Percentiles rank a stretch among this genome's conserved stretches.
Evolutionary conservation across 2,329 filamentous ascomycete genomes (phyloP).

Genomic region (Pyricularia grisea): DNA sequence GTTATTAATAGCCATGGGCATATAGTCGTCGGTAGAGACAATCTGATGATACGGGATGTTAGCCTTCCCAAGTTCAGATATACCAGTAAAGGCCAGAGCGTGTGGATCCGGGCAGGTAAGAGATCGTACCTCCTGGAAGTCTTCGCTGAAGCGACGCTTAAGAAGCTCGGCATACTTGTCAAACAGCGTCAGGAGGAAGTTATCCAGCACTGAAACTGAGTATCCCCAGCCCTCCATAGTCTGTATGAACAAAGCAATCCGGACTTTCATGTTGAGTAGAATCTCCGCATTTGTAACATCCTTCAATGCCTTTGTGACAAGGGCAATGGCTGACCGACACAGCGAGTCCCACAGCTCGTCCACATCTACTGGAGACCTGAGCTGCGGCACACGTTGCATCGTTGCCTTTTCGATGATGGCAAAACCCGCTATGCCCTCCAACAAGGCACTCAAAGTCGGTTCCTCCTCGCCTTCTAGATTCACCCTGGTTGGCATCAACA

Average conservation of each 20-base stretch:
- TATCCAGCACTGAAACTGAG: constrained; percentile 70
- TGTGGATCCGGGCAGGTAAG: neutral
- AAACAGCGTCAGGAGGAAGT: constrained; percentile 80
- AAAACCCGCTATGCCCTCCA: constrained; percentile 93
- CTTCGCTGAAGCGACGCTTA: constrained; percentile 84
- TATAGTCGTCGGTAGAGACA: constrained; percentile 92
- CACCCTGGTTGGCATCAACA: constrained; percentile 70
- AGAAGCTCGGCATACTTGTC: constrained; percentile 89
- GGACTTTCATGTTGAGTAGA: constrained; percentile 87
- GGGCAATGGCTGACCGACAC: constrained; percentile 75
- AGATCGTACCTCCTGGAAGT: constrained; percentile 64
- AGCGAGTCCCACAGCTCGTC: constrained; percentile 98
- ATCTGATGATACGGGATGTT: constrained; percentile 27
- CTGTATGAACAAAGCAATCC: constrained; percentile 90
- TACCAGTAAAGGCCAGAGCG: neutral
- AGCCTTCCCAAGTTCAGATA: neutral
- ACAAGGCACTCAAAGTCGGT: constrained; percentile 73
- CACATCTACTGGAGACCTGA: constrained; percentile 80
- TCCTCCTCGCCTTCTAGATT: constrained; percentile 76
- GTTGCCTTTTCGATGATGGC: constrained; percentile 94
- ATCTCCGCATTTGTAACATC: constrained; percentile 82
- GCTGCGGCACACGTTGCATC: constrained; percentile 73
- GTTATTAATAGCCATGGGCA: constrained; percentile 96
- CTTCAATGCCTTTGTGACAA: constrained; percentile 71
- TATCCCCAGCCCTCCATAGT: constrained; percentile 99